Evolutionary conservation across 192 early-diverging fungal species (phyloP).

Genomic region (Gaertneriomyces sp.): DNA sequence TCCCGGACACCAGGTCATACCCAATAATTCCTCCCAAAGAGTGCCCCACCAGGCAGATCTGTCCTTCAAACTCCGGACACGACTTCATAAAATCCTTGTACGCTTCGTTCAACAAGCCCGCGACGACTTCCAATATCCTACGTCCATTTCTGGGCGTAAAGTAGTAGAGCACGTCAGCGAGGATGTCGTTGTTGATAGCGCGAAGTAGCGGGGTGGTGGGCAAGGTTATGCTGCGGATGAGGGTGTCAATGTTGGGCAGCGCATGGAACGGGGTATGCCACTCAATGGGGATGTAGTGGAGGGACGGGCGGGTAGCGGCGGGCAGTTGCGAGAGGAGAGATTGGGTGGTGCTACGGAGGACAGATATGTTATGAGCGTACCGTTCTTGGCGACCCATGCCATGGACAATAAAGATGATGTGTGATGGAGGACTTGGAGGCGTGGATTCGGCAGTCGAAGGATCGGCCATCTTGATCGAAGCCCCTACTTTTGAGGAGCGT

Average conservation of each 20-base stretch:
- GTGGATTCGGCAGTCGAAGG: neutral
- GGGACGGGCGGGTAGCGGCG: slow-evolving; percentile 13
- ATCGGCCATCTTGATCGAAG: too few species aligned
- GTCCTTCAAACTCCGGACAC: slow-evolving; percentile 40
- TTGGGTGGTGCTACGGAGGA: neutral
- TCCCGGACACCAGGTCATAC: slow-evolving; percentile 46
- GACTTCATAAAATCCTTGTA: slow-evolving; percentile 29
- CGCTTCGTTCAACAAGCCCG: slow-evolving; percentile 33
- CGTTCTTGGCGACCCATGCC: slow-evolving; percentile 39
- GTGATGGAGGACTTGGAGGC: slow-evolving; percentile 1
- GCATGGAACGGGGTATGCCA: neutral
- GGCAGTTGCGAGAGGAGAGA: neutral
- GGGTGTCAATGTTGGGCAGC: neutral
- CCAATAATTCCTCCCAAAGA: slow-evolving; percentile 45
- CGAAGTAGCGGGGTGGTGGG: slow-evolving; percentile 45
- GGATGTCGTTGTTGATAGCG: slow-evolving; percentile 47
- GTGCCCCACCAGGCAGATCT: slow-evolving; percentile 41
- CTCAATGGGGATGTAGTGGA: slow-evolving; percentile 33
- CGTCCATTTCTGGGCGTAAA: slow-evolving; percentile 46
- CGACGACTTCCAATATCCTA: slow-evolving; percentile 31
- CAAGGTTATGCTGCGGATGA: slow-evolving; percentile 42
- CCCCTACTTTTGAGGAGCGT: too few species aligned
- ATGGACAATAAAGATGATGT: slow-evolving; percentile 44
- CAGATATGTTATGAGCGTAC: slow-evolving; percentile 20
- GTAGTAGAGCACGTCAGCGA: slow-evolving; percentile 49